These are phyloP conservation scores for Phytopythium montanum DNA, from an alignment of 352 stramenopile species.

Conservation along the genomic window DNA sequence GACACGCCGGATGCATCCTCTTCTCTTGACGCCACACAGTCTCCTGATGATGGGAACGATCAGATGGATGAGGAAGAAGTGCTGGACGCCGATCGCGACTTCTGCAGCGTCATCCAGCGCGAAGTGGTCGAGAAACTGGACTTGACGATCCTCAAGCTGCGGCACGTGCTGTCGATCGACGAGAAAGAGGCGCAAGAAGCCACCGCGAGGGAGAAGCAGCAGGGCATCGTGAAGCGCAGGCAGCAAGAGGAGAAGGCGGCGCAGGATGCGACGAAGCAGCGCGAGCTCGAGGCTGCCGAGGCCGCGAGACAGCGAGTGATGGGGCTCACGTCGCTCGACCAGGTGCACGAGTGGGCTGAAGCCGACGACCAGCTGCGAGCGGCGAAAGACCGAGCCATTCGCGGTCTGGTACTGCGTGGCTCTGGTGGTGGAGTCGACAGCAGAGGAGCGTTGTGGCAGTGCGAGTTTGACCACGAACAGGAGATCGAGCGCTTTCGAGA, in stretches of 20 bases:
- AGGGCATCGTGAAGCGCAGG: conserved; percentile 1
- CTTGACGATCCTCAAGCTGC: conserved; percentile 62
- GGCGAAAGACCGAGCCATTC: neutral
- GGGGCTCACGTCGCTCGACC: conserved; percentile 40
- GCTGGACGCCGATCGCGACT: neutral
- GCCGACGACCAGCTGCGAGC: conserved; percentile 14
- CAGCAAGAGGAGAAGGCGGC: conserved; percentile 14
- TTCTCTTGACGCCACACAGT: neutral
- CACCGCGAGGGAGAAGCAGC: conserved; percentile 10
- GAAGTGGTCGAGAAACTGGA: conserved; percentile 56
- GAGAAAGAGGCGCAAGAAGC: conserved; percentile 43
- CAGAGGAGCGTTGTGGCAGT: neutral
- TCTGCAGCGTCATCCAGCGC: conserved; percentile 35
- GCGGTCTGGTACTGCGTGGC: no score
- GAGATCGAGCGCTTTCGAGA: conserved; percentile 3
- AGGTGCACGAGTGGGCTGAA: conserved; percentile 38
- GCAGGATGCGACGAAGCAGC: conserved; percentile 21
- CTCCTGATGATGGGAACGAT: neutral
- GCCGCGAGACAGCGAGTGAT: conserved; percentile 41
- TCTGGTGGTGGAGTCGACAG: no score
- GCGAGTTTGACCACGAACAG: conserved; percentile 5
- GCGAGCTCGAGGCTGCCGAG: conserved; percentile 29
- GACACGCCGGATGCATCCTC: neutral
- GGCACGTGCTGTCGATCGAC: conserved; percentile 45
- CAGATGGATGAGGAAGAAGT: neutral